Evolutionary conservation across 1,139 yeast genomes (phyloP), one percentile per base, ranked within the genome.

Genomic region (Zhuliangozyma blackwelliae): DNA sequence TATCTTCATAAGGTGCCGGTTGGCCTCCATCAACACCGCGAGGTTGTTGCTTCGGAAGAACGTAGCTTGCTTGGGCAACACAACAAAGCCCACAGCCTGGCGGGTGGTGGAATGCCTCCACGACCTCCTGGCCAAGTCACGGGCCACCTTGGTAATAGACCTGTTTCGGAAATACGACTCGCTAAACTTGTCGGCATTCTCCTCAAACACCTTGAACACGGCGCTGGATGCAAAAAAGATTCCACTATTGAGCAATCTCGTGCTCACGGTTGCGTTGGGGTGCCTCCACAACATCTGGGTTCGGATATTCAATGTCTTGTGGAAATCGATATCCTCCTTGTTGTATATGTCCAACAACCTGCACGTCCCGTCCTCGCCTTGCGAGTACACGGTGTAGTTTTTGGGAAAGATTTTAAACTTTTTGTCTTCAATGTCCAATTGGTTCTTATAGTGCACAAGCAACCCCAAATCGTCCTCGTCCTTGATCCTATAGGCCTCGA

Each of bases 261-360:
- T 81, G 23, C 96, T 85, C 7, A 90, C 82, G 19, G 77, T 75
- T 2, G 89, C 65, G 46, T 78, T 76, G 28, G 97, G 95, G 55
- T 81, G 82, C 54, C 85, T 77, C 97, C 97, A 90, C 33, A 86
- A 68, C 80, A 94, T 72, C 48, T 90, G 94, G 35, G 94, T 82
- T 61, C 97, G 77, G 36, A 92, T 63, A 44, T 80, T 79, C 39
- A 92, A 65, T 36, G 81, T 75, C 59, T 88, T 87, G 43, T 79
- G 79, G 46, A 76, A 72, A 19, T 77, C 78, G 20, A 86, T 84
- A 38, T 79, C 80, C 36, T 75, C 78, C 35, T 75, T 73, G 1
- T 84, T 71, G 55, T 84, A 87, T 21, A 77, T 61, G 55, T 92
- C 97, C 47, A 90, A 68, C 32, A 90, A 64, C 37, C 69, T 70